Base-by-base conservation (phyloP, 2,329 filamentous ascomycete genomes). In the Fusarium nelsonii region DNA sequence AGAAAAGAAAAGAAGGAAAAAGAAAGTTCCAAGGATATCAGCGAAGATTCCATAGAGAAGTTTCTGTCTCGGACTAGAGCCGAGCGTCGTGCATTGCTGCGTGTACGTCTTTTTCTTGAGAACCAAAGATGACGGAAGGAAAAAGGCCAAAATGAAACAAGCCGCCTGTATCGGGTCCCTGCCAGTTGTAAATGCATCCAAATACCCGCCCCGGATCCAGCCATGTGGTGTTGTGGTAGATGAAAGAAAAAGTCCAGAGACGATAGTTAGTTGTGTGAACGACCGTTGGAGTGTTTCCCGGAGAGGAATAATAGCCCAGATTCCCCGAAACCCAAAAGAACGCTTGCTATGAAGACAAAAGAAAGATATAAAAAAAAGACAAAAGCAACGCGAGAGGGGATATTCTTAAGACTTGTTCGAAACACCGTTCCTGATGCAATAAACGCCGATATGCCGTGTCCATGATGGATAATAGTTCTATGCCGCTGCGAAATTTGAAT, bases 51-150 rank as follows among this genome's bases (percentile, higher is more conserved):
- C 76, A 77, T 75, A 78, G 75, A 76, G 78, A 76, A 76, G 77
- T 80, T 81, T 77, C 78, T 79, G 81, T 83, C 82, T 84, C 82
- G 82, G 80, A 76, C 80, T 80, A 71, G 74, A 40, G 80, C 82
- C 83, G 81, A 83, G 80, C 78, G 75, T 79, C 79, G 81, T 87
- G 87, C 87, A 89, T 89, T 87, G 87, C 87, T 89, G 87, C 87
- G 82, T 85, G 76, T 84, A 86, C 82, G 82, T 88, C 84, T 87
- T 87, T 69, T 79, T 83, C 81, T 84, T 80, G 77, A 77, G 70
- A 68, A 71, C 75, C 73, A 71, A 72, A 75, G 69, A 60, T 68
- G 58, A 68, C 58, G 71, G 71, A 72, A 74, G 71, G 59, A 70
- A 78, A 75, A 76, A 74, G 58, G 51, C 69, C 70, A 67, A 66